Base-by-base conservation (phyloP, 306 rosid genomes). In the Luffa aegyptiaca region DNA sequence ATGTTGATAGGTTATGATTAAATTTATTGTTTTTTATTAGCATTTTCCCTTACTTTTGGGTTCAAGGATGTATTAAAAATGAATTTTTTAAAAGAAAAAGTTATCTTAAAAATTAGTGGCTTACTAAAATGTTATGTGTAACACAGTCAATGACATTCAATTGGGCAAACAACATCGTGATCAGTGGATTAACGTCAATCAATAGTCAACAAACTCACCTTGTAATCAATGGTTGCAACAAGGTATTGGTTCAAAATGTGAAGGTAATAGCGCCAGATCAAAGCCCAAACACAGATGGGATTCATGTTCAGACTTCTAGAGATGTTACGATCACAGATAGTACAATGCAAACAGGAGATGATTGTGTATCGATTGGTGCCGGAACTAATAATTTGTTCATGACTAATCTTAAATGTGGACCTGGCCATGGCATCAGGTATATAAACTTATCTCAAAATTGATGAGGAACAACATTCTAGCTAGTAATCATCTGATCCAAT, bases 341-440 rank as follows among this genome's bases (percentile, higher is more conserved):
- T 48, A 86, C 82, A 79, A 4, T 89, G 39, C 77, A 77, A 83
- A 91, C 92, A 2, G 93, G 96, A 0, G 93, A 66, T 18, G 73
- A 66, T 66, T 66, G 73, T 8, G 49, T 39, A 39, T 66, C 73
- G 0, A 66, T 66, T 41, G 93, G 88, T 45, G 84, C 92, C 5
- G 92, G 84, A 73, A 85, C 96, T 79, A 78, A 17, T 11, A 88
- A 89, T 80, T 58, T 91, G 72, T 53, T 84, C 70, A 89, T 88
- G 78, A 76, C 77, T 21, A 45, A 82, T 85, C 87, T 91, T 20
- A 85, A 81, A 57, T 91, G 93, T 81, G 93, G 96, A 51, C 96
- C 96, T 16, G 92, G 93, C 10, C 96, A 91, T 42, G 96, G 96
- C 3, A 69, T 91, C n/a, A 91, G 93, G 96, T 89, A 65, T 14